Evolutionary conservation across 441 rosid species (phyloP).

Genomic region (Brassica balearica): DNA sequence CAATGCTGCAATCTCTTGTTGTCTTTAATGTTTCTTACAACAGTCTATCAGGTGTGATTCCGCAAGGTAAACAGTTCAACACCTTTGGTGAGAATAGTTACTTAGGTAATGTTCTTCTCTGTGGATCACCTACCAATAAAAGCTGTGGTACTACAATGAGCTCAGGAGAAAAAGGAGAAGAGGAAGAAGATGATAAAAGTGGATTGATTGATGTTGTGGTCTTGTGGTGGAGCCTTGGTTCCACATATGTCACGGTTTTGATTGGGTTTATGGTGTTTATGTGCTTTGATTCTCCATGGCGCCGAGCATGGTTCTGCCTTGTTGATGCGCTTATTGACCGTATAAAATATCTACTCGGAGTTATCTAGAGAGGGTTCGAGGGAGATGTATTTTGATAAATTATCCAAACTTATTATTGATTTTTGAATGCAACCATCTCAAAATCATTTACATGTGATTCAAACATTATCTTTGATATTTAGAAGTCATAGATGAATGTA

Average conservation of each 20-base stretch:
- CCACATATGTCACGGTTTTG: slow-evolving; percentile 30
- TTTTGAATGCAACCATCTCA: background rate
- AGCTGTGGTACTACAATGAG: slow-evolving; percentile 28
- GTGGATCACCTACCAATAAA: slow-evolving; percentile 31
- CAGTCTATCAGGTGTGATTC: slow-evolving; percentile 34
- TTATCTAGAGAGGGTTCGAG: slow-evolving; percentile 12
- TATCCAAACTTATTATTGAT: background rate
- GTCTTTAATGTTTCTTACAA: slow-evolving; percentile 42
- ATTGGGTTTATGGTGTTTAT: slow-evolving; percentile 7
- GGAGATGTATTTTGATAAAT: background rate
- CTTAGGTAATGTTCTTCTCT: slow-evolving; percentile 29
- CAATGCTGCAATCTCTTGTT: slow-evolving; percentile 21
- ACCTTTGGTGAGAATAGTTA: slow-evolving; percentile 40
- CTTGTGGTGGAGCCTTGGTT: slow-evolving; percentile 25
- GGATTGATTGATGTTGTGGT: slow-evolving; percentile 17
- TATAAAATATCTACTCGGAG: slow-evolving; percentile 15
- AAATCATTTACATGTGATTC: background rate
- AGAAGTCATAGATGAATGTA: background rate
- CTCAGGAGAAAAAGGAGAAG: slow-evolving; percentile 3
- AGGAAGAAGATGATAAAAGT: background rate
- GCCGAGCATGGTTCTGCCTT: slow-evolving; percentile 22
- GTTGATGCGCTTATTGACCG: slow-evolving; percentile 24
- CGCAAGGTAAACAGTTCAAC: slow-evolving; percentile 34
- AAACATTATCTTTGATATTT: background rate
- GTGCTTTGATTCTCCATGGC: slow-evolving; percentile 28